Percentiles rank a stretch among this genome's conserved stretches.
Evolutionary conservation across 345 rosid species (phyloP).

Genomic region (Tarenaya hassleriana): DNA sequence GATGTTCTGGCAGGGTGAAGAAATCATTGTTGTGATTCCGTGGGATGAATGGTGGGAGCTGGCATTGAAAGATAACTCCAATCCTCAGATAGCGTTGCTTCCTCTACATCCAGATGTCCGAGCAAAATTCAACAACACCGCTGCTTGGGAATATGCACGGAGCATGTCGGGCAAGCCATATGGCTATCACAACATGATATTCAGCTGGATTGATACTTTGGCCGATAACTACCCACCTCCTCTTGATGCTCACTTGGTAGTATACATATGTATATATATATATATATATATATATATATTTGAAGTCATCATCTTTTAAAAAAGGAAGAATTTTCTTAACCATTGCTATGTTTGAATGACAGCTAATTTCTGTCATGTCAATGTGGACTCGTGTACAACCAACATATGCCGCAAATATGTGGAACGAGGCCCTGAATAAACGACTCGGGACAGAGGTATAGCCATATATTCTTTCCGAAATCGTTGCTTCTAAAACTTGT

Average conservation of each 20-base stretch:
- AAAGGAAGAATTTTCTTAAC: slow-evolving; percentile 6
- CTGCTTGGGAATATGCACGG: slow-evolving; percentile 93
- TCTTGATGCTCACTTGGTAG: slow-evolving; percentile 99
- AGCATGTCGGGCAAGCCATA: slow-evolving; percentile 98
- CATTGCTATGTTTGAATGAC: slow-evolving; percentile 20
- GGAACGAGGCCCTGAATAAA: slow-evolving; percentile 98
- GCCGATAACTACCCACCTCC: slow-evolving; percentile 97
- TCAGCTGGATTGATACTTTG: slow-evolving; percentile 95
- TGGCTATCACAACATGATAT: slow-evolving; percentile 99
- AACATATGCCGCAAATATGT: slow-evolving; percentile 95
- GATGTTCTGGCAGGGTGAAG: slow-evolving; percentile 66
- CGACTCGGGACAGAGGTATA: slow-evolving; percentile 89
- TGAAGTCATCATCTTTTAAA: not conserved
- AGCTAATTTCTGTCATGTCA: slow-evolving; percentile 99
- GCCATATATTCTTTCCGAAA: not conserved
- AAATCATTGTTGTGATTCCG: slow-evolving; percentile 72
- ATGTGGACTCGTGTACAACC: slow-evolving; percentile 98
- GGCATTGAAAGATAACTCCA: slow-evolving; percentile 73
- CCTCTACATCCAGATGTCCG: slow-evolving; percentile 79
- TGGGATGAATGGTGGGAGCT: slow-evolving; percentile 99
- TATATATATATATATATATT: too few species aligned
- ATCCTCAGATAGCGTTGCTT: slow-evolving; percentile 89
- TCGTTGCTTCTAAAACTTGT: not conserved
- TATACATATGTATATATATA: too few species aligned
- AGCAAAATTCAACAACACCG: slow-evolving; percentile 67